These are phyloP conservation scores for Solanum piurae DNA, from an alignment of 257 asterid species.

Conservation along the genomic window DNA sequence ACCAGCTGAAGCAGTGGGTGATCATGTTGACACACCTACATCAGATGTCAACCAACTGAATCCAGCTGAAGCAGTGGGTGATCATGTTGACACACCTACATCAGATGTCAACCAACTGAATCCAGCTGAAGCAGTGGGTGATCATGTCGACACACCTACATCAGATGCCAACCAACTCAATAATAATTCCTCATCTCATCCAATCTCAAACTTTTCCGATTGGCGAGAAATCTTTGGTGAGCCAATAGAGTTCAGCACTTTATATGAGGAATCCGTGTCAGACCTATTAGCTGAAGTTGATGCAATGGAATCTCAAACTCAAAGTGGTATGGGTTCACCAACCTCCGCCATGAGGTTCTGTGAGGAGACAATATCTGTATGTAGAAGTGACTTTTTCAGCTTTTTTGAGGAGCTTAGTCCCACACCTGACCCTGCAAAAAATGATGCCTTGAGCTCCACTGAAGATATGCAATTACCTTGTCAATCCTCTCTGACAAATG, in stretches of 20 bases:
- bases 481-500: constrained; percentile 11
- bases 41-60: constrained; percentile 18
- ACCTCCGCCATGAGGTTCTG: constrained; percentile 25
- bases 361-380: constrained; percentile 25
- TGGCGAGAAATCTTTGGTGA: constrained; percentile 24
- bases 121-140: constrained; percentile 26
- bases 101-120: constrained; percentile 17
- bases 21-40: constrained; percentile 7
- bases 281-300: constrained; percentile 76
- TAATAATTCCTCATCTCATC: constrained; percentile 25
- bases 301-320: constrained; percentile 44
- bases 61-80: constrained; percentile 26
- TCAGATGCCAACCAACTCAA: constrained; percentile 16
- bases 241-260: constrained; percentile 54
- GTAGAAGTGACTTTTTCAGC: constrained; percentile 30
- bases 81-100: constrained; percentile 12
- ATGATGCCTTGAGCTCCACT: constrained; percentile 22
- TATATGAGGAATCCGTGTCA: constrained; percentile 69
- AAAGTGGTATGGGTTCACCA: constrained; percentile 40
- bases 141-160: constrained; percentile 12
- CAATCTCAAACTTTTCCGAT: constrained; percentile 19
- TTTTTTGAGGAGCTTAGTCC: constrained; percentile 37
- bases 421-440: constrained; percentile 29
- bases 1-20: not conserved
- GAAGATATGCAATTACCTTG: not conserved